Conservation (phyloP, 805 yeast genomes). For the Schwanniomyces sp. region DNA sequence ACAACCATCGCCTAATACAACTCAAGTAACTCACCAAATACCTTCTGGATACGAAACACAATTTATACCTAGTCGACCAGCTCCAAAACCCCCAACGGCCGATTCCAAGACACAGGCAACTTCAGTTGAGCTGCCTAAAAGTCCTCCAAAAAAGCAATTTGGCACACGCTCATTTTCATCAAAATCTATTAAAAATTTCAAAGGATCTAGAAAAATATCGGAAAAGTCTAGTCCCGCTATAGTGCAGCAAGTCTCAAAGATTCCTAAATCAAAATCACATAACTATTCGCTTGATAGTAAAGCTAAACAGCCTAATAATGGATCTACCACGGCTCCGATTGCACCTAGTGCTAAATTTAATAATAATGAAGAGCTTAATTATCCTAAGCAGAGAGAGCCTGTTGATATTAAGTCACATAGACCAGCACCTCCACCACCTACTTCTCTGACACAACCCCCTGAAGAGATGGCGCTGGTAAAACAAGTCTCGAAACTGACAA, state of each 20-base stretch:
- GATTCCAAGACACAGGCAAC: not conserved
- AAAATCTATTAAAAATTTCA: conserved; percentile 33
- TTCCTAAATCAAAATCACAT: conserved; percentile 45
- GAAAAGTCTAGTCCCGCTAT: conserved; percentile 15
- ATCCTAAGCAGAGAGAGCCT: conserved; percentile 19
- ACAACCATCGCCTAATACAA: not conserved
- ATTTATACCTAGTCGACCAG: conserved; percentile 66
- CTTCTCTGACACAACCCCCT: not conserved
- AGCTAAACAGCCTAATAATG: conserved; percentile 16
- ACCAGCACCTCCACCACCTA: conserved; percentile 46
- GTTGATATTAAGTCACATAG: conserved; percentile 33
- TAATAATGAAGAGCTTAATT: conserved; percentile 6
- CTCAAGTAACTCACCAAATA: not conserved
- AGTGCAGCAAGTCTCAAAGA: conserved; percentile 12
- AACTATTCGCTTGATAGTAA: conserved; percentile 34
- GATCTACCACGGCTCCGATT: conserved; percentile 40
- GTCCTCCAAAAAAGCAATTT: conserved; percentile 14
- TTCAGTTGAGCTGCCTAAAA: conserved; percentile 2
- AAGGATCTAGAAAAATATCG: conserved; percentile 20
- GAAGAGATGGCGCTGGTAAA: not conserved
- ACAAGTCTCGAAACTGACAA: conserved; percentile 5
- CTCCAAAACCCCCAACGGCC: conserved; percentile 56
- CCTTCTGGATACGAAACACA: conserved; percentile 31
- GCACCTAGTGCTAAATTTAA: conserved; percentile 28
- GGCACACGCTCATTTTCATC: conserved; percentile 39